Percentiles rank a stretch among this genome's conserved stretches.
Conservation (phyloP, 306 rosid genomes). For the Fragaria iinumae region DNA sequence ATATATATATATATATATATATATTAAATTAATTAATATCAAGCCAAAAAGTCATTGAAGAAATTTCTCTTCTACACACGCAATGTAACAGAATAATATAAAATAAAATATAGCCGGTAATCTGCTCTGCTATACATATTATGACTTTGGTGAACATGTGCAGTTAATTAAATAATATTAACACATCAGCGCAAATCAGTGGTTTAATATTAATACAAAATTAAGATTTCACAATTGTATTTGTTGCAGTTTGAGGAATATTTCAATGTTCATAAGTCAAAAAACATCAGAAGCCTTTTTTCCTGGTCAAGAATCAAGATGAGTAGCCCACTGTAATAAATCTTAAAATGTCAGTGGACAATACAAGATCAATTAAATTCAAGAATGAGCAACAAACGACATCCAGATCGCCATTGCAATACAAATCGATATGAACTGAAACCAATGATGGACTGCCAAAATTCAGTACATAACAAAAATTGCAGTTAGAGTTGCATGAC, state of each 20-base stretch:
- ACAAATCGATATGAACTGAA: conserved; percentile 8
- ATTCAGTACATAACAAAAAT: conserved; percentile 1
- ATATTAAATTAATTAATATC: not conserved
- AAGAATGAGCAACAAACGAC: conserved; percentile 16
- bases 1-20: not conserved
- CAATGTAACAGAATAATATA: not conserved
- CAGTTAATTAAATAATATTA: not conserved
- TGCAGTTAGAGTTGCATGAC: not conserved
- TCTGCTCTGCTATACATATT: not conserved
- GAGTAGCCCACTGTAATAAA: not conserved
- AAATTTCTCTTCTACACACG: not conserved
- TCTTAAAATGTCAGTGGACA: not conserved
- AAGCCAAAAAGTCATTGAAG: not conserved
- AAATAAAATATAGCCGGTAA: not conserved
- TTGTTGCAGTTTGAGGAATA: not conserved
- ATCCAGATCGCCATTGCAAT: conserved; percentile 8
- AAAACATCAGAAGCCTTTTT: not conserved
- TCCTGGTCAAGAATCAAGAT: not conserved
- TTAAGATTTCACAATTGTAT: not conserved
- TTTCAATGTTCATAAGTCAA: not conserved
- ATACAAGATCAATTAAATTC: not conserved
- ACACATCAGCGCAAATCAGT: not conserved
- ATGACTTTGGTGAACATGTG: not conserved
- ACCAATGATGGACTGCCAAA: conserved; percentile 7
- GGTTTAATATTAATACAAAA: not conserved